Conservation (phyloP, 192 early-diverging fungal species). For the Coemansia sp. region DNA sequence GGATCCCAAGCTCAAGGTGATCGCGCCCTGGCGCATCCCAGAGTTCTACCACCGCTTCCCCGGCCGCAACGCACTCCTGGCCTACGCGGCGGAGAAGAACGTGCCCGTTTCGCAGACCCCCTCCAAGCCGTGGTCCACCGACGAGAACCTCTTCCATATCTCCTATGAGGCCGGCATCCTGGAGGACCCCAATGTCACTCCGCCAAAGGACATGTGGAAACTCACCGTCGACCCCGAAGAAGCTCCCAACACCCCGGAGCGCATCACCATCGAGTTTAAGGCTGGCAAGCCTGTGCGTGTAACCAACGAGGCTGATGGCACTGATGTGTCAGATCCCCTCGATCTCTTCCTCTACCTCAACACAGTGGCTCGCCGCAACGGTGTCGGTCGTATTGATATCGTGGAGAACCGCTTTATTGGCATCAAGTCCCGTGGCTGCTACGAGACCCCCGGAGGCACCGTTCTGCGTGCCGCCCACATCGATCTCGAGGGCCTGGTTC, state of each 20-base stretch:
- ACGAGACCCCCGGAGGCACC: constrained; percentile 98
- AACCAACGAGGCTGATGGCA: constrained; percentile 74
- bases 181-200: constrained; percentile 94
- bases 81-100: constrained; percentile 82
- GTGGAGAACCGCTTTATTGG: constrained; percentile 99
- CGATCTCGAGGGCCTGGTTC: constrained; percentile 90
- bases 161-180: constrained; percentile 98
- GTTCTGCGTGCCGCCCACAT: constrained; percentile 93
- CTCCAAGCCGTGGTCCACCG: constrained; percentile 98
- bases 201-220: constrained; percentile 99
- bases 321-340: constrained; percentile 65
- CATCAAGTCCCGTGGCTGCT: constrained; percentile 98
- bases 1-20: constrained; percentile 89
- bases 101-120: constrained; percentile 95
- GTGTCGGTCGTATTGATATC: constrained; percentile 98
- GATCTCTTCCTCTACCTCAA: constrained; percentile 96
- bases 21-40: constrained; percentile 96
- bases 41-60: constrained; percentile 95
- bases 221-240: constrained; percentile 95
- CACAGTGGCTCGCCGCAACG: constrained; percentile 92
- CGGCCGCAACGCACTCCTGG: constrained; percentile 88
- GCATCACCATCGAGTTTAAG: constrained; percentile 86
- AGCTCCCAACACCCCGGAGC: constrained; percentile 94
- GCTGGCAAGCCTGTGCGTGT: constrained; percentile 87
- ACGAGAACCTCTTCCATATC: constrained; percentile 99